These are phyloP conservation scores for Carallia brachiata DNA, from an alignment of 345 rosid genomes.

Conservation along the genomic window DNA sequence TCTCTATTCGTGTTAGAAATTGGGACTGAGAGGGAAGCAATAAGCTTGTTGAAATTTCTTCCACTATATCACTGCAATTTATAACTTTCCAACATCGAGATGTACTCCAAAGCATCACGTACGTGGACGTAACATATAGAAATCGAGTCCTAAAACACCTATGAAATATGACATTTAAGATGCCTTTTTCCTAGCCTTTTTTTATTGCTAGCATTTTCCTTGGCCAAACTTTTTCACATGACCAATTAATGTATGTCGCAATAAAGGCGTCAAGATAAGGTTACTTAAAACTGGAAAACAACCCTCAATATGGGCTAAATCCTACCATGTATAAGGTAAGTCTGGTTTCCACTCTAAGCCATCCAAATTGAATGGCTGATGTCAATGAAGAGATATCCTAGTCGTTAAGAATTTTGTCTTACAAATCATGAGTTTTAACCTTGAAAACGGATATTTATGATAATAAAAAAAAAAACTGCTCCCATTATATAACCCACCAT, in stretches of 20 bases:
- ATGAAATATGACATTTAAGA: background rate
- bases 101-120: conserved; percentile 44
- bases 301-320: no score
- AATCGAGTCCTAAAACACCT: conserved; percentile 26
- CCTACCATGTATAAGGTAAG: conserved; percentile 4
- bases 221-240: conserved; percentile 21
- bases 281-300: no score
- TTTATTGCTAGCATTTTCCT: background rate
- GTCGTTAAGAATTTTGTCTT: no score
- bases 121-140: conserved; percentile 38
- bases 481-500: no score
- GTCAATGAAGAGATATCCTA: no score
- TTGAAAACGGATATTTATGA: no score
- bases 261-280: conserved; percentile 13
- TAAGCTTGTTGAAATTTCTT: conserved; percentile 30
- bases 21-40: background rate
- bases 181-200: no score
- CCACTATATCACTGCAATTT: conserved; percentile 22
- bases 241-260: conserved; percentile 13
- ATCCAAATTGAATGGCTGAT: conserved; percentile 14
- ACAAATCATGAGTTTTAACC: no score
- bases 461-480: no score
- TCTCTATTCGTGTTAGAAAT: background rate
- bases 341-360: conserved; percentile 24
- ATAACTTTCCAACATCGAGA: conserved; percentile 29